Evolutionary conservation across 2,329 filamentous ascomycete species (phyloP), one percentile per base, ranked within the genome.

Genomic region (Epichloe aotearoae): DNA sequence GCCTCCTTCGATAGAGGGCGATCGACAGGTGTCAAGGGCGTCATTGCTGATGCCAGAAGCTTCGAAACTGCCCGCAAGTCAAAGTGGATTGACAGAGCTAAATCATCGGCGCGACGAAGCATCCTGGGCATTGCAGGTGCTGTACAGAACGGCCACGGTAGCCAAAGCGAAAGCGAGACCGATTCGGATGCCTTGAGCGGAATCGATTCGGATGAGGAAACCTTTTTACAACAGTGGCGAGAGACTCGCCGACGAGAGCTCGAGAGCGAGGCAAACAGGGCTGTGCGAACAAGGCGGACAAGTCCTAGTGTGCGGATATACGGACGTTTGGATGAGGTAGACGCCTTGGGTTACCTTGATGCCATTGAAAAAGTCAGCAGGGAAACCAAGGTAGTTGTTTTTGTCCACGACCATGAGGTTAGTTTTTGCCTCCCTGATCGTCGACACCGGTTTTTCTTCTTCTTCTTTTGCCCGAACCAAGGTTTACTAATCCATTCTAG

Each of bases 291-390:
- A 55, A 74, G 85, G 61, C 80, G 83, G 61, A 84, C 80, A 49
- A 91, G 84, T 64, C 88, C 88, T 1, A 89, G 84, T 59, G 79
- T 85, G 56, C 75, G 86, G 56, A 74, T 84, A 52, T 97, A 86
- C 64, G 93, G 93, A 20, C 79, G 77, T 12, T 72, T 97, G 55
- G 84, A 90, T 54, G 77, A 81, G 53, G 93, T 97, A 1, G 90
- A 97, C 71, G 91, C 88, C 7, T 73, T 85, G 56, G 93, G 90
- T 17, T 98, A 95, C 61, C 77, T 98, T n/a, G 90, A 97, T 66
- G 90, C 91, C 50, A 88, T 97, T 58, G 93, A 98, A 70, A 93
- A 88, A 69, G 88, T 91, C 4, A 75, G 82, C 39, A 70, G 82
- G 46, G 86, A 91, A 45, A 91, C 88, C 0, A 78, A 86, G 3